Evolutionary conservation across 2,329 filamentous ascomycete genomes (phyloP), one percentile per base, ranked within the genome.

Genomic region (Metarhizium humberi): DNA sequence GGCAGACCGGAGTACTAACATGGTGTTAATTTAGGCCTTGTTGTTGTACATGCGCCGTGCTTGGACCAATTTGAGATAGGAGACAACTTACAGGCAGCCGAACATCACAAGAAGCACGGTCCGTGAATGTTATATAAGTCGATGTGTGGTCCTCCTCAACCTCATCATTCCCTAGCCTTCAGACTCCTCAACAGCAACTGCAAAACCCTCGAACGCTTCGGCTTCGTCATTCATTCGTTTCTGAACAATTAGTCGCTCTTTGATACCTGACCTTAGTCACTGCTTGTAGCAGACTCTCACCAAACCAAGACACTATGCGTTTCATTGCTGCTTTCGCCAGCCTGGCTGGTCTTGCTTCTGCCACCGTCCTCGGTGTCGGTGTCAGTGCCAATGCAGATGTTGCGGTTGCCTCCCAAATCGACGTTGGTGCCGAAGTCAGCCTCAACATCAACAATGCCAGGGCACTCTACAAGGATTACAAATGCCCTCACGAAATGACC

Each of bases 401-500:
- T 54, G 50, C 55, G 43, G 56, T 59, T 52, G 43, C 52, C 36
- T 40, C 56, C 55, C 14, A 51, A 20, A 50, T 56, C 49, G 46
- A 55, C 18, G 49, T 53, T 20, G 48, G 51, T n/a, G 54, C 18
- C 40, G 13, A 47, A 3, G 50, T 54, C 49, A 38, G 57, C 34
- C 46, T 62, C 56, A 60, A 59, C 43, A 49, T 56, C 50, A 56
- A 63, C 40, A 58, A 61, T 42, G 59, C 64, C 50, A 61, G 62
- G 50, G 56, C 51, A 29, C 52, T 54, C 43, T 13, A 7, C 46
- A 48, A 54, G 59, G 32, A 1, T 11, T 71, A 69, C 64, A 55
- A 55, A 43, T 72, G 70, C 63, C 69, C 69, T 40, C 55, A 53
- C 13, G 57, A 58, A 60, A 71, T 72, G 70, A 58, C 52, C 60